Conservation (phyloP, 495 filamentous ascomycete genomes). For the Trichoderma parareesei region DNA sequence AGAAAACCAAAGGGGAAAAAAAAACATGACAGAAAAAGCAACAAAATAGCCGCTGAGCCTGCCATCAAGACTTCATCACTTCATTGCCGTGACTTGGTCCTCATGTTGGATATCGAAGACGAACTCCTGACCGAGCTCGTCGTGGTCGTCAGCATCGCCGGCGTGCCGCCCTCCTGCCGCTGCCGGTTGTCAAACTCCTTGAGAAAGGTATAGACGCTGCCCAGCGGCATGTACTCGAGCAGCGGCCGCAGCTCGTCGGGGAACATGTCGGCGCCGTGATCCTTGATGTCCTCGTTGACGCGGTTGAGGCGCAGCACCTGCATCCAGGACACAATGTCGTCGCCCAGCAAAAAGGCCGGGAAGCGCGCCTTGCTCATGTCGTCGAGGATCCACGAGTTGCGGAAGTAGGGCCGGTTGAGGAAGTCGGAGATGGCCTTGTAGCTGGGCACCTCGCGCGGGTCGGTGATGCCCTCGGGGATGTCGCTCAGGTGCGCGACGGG, state of each 20-base stretch:
- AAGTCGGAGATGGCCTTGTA: slow-evolving; percentile 13
- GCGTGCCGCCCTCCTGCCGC: not conserved
- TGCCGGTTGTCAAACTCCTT: slow-evolving; percentile 13
- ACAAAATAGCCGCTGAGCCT: too few species aligned
- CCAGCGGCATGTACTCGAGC: slow-evolving; percentile 13
- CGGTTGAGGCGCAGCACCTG: slow-evolving; percentile 12
- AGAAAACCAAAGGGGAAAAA: not conserved
- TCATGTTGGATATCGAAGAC: not conserved
- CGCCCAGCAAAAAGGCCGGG: slow-evolving; percentile 15
- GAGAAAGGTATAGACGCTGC: slow-evolving; percentile 13
- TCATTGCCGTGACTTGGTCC: not conserved
- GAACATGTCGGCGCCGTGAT: slow-evolving; percentile 12
- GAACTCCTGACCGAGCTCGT: slow-evolving; percentile 2
- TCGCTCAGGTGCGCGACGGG: slow-evolving; percentile 12
- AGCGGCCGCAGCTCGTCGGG: slow-evolving; percentile 11
- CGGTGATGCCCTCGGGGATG: slow-evolving; percentile 12
- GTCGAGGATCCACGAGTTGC: slow-evolving; percentile 13
- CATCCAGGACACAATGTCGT: slow-evolving; percentile 13
- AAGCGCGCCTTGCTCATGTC: slow-evolving; percentile 13
- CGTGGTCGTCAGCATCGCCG: not conserved
- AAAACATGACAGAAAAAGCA: not conserved
- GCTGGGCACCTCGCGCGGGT: slow-evolving; percentile 8
- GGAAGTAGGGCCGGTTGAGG: slow-evolving; percentile 13
- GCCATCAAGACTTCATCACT: not conserved
- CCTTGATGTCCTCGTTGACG: slow-evolving; percentile 13